phyloP scores from a whole-genome alignment of 495 filamentous ascomycete genomes.

The Penicillium crystallinum region DNA sequence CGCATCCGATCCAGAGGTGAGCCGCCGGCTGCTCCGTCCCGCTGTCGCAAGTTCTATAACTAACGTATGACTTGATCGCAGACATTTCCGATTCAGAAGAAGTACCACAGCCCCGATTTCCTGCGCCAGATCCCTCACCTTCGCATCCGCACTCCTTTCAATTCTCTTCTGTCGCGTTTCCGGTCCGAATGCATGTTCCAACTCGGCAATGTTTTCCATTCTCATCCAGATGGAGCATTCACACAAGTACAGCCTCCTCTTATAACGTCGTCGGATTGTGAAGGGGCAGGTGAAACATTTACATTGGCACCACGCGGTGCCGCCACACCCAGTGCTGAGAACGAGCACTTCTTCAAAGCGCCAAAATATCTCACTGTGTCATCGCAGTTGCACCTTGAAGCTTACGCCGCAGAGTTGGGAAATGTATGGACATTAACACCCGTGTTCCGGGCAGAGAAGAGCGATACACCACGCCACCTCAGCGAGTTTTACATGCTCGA shows the following conservation, averaged over 20 bases:
- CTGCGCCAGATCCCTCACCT: slow-evolving; percentile 87
- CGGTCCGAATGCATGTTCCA: slow-evolving; percentile 81
- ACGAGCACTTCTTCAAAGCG: slow-evolving; percentile 66
- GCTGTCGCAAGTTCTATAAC: background rate
- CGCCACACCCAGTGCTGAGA: slow-evolving; percentile 27
- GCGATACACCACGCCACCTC: slow-evolving; percentile 88
- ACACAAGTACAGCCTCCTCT: slow-evolving; percentile 88
- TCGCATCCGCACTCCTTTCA: slow-evolving; percentile 74
- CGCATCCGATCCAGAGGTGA: slow-evolving; percentile 69
- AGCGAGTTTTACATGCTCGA: slow-evolving; percentile 99
- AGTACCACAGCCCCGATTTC: slow-evolving; percentile 85
- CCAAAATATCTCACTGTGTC: slow-evolving; percentile 97
- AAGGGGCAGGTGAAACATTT: slow-evolving; percentile 96
- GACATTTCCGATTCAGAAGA: slow-evolving; percentile 90
- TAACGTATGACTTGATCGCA: slow-evolving; percentile 31
- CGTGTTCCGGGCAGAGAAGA: slow-evolving; percentile 90
- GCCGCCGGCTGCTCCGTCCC: slow-evolving; percentile 5
- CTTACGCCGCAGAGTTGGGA: slow-evolving; percentile 78
- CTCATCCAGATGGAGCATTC: slow-evolving; percentile 53
- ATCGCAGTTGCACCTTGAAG: slow-evolving; percentile 90
- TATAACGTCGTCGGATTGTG: slow-evolving; percentile 95
- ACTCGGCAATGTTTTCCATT: slow-evolving; percentile 66
- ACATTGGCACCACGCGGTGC: slow-evolving; percentile 50
- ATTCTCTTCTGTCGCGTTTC: slow-evolving; percentile 73
- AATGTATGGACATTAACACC: slow-evolving; percentile 94